Base-by-base conservation (phyloP, 495 filamentous ascomycete genomes). In the Penicillium bovifimosum region DNA sequence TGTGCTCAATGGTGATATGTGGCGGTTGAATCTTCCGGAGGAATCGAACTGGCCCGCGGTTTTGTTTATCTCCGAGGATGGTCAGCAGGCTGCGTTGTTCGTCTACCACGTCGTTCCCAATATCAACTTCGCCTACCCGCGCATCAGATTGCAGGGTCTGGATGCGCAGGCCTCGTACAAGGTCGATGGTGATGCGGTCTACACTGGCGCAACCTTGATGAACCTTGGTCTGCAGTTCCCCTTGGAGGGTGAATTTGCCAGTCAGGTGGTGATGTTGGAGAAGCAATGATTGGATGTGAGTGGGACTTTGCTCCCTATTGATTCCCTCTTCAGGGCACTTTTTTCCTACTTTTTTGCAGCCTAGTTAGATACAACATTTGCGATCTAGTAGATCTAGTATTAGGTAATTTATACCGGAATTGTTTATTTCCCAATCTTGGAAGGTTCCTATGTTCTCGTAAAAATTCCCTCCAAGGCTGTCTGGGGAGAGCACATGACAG, bases 41-140 rank as follows among this genome's bases (percentile, higher is more conserved):
- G 67, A 79, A 20, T 77, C 75, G 0, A 76, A 80, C 43, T 80
- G 76, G 76, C 79, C 79, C 9, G 78, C 77, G 24, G 76, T 69
- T 26, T 64, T 76, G 61, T 79, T 79, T 53, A 66, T 77, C n/a
- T 69, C 72, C 0, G 64, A 68, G 10, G 69, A 74, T 51, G 61
- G 57, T 3, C 56, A 60, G 13, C 56, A 68, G 42, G 70, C 61
- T 13, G 71, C 76, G 2, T 52, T 79, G n/a, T 79, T 80, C 55
- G 68, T 62, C 24, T 77, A 77, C 64, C 73, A 79, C 58, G 56
- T 75, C 24, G 55, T 59, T 6, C 63, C 70, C 0, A 66, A 61
- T 29, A 52, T 76, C 1, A 74, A 77, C 43, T 72, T 74, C 11
- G 46, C 75, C 2, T 54, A 63, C 26, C 71, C 75, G 11, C 65